These are phyloP conservation scores for Tetrapyrgos nigripes DNA, from an alignment of 1,284 basidiomycete species.

Conservation along the genomic window DNA sequence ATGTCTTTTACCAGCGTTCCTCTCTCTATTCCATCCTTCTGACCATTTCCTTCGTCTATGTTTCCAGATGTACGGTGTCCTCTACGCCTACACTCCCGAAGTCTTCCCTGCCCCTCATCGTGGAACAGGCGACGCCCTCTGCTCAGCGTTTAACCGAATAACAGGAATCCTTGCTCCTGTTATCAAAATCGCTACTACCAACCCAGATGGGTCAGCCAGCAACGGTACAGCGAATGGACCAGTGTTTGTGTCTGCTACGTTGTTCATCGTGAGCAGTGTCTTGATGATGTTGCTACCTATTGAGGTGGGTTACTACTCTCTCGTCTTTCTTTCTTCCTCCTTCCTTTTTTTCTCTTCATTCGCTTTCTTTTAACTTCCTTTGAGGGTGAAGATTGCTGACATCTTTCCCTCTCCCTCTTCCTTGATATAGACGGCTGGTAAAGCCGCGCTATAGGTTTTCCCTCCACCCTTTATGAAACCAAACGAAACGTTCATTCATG, in stretches of 20 bases:
- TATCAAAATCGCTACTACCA: constrained; percentile 55
- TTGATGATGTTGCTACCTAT: constrained; percentile 61
- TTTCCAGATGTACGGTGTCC: constrained; percentile 61
- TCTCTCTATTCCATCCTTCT: not conserved
- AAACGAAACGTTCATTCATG: too few relatives aligned
- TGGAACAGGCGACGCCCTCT: constrained; percentile 68
- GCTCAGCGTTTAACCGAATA: constrained; percentile 58
- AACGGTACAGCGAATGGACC: constrained; percentile 46
- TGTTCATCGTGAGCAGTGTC: constrained; percentile 56
- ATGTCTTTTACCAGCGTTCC: not conserved
- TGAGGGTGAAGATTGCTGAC: too few relatives aligned
- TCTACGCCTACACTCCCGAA: constrained; percentile 69
- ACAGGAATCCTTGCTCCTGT: constrained; percentile 62
- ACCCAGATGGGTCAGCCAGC: constrained; percentile 29
- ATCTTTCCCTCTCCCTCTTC: not conserved
- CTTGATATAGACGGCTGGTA: constrained; percentile 16
- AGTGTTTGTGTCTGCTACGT: constrained; percentile 61
- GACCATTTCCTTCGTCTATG: not conserved
- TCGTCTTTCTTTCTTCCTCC: not conserved
- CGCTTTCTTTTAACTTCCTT: not conserved
- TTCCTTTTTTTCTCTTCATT: not conserved
- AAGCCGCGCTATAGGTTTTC: constrained; percentile 14
- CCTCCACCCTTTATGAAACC: too few relatives aligned
- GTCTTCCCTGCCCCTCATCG: constrained; percentile 70
- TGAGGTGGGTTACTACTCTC: constrained; percentile 46